Evolutionary conservation across 1,284 basidiomycete genomes (phyloP).

Genomic region (Trichosporon inkin): DNA sequence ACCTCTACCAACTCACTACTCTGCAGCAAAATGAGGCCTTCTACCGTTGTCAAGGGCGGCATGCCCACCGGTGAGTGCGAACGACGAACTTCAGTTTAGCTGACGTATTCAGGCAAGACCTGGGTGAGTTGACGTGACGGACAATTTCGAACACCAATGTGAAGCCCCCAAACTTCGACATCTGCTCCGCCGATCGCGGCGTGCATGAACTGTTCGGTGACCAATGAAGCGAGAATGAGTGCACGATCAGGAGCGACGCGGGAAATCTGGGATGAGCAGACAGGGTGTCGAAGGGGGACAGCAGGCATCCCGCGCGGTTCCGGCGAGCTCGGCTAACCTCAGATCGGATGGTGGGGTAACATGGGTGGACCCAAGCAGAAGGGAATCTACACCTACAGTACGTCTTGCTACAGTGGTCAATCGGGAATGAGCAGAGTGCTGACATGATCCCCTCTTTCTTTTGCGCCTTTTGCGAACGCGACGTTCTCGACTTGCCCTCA

Average conservation of each 20-base stretch:
- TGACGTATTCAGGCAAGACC: constrained; percentile 38
- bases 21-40: constrained; percentile 62
- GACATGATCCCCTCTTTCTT: constrained; percentile 2
- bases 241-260: too few relatives aligned
- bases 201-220: too few relatives aligned
- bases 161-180: neutral
- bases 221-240: too few relatives aligned
- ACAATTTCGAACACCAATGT: neutral
- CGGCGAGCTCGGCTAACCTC: constrained; percentile 12
- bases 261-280: neutral
- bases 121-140: constrained; percentile 27
- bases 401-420: constrained; percentile 40
- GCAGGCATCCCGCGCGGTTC: neutral
- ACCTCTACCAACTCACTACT: constrained; percentile 9
- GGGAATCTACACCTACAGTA: constrained; percentile 76
- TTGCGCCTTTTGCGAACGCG: neutral
- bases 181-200: too few relatives aligned
- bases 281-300: neutral
- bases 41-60: constrained; percentile 59
- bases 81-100: neutral
- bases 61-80: constrained; percentile 68
- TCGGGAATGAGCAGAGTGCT: neutral
- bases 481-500: neutral
- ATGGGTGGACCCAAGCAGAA: constrained; percentile 66
- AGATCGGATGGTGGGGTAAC: constrained; percentile 93